phyloP scores from a whole-genome alignment of 2,329 filamentous ascomycete genomes.

The Purpureocillium lavendulum region DNA sequence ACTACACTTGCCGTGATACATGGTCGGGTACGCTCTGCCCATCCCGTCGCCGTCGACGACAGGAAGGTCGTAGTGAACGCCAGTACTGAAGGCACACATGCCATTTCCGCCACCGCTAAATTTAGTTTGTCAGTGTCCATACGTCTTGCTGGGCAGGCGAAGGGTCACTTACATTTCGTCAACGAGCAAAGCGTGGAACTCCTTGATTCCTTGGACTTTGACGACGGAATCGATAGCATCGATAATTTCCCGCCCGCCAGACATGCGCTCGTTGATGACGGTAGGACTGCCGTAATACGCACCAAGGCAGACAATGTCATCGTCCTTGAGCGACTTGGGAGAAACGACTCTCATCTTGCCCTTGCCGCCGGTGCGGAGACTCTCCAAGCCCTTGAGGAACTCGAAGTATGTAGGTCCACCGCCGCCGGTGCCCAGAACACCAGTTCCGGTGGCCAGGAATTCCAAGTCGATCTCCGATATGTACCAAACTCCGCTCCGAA shows the following conservation, averaged over 20 bases:
- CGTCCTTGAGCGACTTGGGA: constrained; percentile 24
- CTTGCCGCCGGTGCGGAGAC: constrained; percentile 21
- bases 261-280: constrained; percentile 28
- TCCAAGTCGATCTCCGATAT: constrained; percentile 27
- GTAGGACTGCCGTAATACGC: constrained; percentile 36
- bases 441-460: constrained; percentile 25
- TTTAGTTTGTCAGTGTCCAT: neutral
- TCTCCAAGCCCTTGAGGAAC: constrained; percentile 32
- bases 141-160: too few species aligned
- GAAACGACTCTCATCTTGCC: constrained; percentile 32
- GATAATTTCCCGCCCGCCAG: constrained; percentile 26
- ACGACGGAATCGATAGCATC: constrained; percentile 26
- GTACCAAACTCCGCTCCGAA: constrained; percentile 23
- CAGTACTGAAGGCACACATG: constrained; percentile 22
- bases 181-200: constrained; percentile 23
- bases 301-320: constrained; percentile 30
- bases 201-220: constrained; percentile 20
- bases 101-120: constrained; percentile 30
- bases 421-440: constrained; percentile 27
- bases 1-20: constrained; percentile 20
- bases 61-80: constrained; percentile 26
- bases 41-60: constrained; percentile 28
- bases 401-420: constrained; percentile 30
- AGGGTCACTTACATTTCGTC: constrained; percentile 26
- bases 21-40: constrained; percentile 29